Base-by-base conservation (phyloP, 805 yeast genomes). In the Tetrapisispora phaffii region DNA sequence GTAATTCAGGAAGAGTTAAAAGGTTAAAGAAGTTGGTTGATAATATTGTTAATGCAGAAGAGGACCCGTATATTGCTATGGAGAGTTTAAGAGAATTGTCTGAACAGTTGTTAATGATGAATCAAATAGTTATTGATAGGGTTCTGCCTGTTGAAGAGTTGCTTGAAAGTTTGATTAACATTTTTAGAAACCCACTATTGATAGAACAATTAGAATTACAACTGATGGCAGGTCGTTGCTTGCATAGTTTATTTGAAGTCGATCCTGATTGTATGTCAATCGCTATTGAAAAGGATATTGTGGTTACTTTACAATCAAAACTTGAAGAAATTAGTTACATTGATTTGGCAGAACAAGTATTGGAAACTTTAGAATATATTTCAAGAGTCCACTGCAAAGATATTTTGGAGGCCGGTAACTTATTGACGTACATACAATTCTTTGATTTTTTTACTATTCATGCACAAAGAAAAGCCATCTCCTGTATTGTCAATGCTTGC, bases 291-390 rank as follows among this genome's bases (percentile, higher is more conserved):
- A 76, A 76, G 16, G 82, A 82, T 34, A 82, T 81, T 0, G 73
- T 88, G 7, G 80, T 78, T 37, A 78, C 76, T 0, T 68, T 93
- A 22, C 76, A 82, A 51, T 67, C 71, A 6, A 84, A 83, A 49
- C 62, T 93, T 32, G 56, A 76, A 46, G 94, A 86, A 50, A 81
- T 90, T 16, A 78, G 80, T 44, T 89, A 77, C 58, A 89, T 90
- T 44, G 98, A 90, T 59, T 69, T 90, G 44, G 95, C 96, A 0
- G 98, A 90, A 58, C 96, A 89, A 63, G 87, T 88, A 0, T 65
- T 88, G 34, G 89, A 82, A 56, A 79, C 89, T 0, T 65, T 83
- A 39, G 89, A 82, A 57, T 70, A 76, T 60, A 76, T 83, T 15
- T 77, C 88, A 1, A 66, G 80, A 47, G 72, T 72, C 26, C 67